Evolutionary conservation across 176 grass and related monocot genomes (phyloP), one percentile per base, ranked within the genome.

Genomic region (Ampelocalamus luodianensis): DNA sequence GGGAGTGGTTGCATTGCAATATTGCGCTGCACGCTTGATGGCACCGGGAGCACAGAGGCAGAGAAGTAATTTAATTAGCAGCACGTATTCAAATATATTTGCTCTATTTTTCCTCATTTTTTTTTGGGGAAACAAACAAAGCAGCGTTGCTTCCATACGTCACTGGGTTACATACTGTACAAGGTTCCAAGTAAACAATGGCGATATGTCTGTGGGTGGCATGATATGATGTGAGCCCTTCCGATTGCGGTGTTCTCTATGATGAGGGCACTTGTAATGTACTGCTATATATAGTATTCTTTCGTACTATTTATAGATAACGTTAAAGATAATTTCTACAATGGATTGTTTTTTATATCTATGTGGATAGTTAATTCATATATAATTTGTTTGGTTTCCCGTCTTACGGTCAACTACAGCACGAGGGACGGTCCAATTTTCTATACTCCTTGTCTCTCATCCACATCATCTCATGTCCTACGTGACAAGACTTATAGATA

Each of bases 111-210:
- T 6, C 6, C 46, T 15, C 22, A 63, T 61, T 8, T 54, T 54
- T 16, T 11, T 20, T 15, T 3, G 26, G 55, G 83, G 70, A 51
- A 86, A 59, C 72, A 55, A 27, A 79, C 88, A 81, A 45, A 36
- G 61, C 51, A 46, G 39, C 10, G 44, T 71, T 44, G 72, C 88
- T 56, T 15, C 58, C 66, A 65, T 65, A 3, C 79, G 73, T 86
- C 79, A 72, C 78, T 22, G 54, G 3, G 10, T 13, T 29, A 46
- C 38, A 45, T 11, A 49, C 68, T 73, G 83, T 73, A 13, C 88
- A 38, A 82, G 56, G 55, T 86, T 78, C 72, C 88, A 72, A 67
- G 67, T 56, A 24, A 87, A 90, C 79, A 90, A 83, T 87, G 29
- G 72, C 64, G 65, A 49, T 16, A 49, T 86, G 73, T 64, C 77